These are phyloP conservation scores for Eutrema japonicum DNA, from an alignment of 345 rosid species.

Conservation along the genomic window DNA sequence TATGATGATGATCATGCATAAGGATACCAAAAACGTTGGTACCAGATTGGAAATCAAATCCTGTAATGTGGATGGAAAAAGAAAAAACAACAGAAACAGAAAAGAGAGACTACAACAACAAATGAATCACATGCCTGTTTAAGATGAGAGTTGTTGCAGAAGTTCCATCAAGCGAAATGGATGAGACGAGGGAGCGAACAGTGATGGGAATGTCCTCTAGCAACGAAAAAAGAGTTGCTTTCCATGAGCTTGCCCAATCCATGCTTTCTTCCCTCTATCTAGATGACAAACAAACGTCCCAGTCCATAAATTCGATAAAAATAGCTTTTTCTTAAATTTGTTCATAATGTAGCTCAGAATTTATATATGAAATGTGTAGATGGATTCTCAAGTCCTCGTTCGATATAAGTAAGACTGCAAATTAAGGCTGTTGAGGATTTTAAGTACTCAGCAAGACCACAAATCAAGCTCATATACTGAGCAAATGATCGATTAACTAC, in stretches of 20 bases:
- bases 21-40: not conserved
- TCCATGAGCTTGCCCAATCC: slow-evolving; percentile 85
- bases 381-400: no score
- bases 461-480: no score
- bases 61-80: slow-evolving; percentile 7
- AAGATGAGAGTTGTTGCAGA: slow-evolving; percentile 88
- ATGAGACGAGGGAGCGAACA: slow-evolving; percentile 60
- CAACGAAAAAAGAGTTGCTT: slow-evolving; percentile 61
- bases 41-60: not conserved
- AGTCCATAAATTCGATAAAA: slow-evolving; percentile 1
- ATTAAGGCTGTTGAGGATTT: no score
- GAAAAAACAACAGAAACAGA: not conserved
- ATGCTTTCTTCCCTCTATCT: slow-evolving; percentile 73
- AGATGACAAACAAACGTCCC: slow-evolving; percentile 56
- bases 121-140: slow-evolving; percentile 55
- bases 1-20: slow-evolving; percentile 4
- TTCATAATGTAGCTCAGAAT: not conserved
- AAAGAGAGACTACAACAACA: not conserved
- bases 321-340: slow-evolving; percentile 2
- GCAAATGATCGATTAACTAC: no score
- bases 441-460: no score
- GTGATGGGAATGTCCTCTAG: slow-evolving; percentile 72
- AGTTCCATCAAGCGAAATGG: slow-evolving; percentile 89
- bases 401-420: no score
- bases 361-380: not conserved